Conservation (phyloP, 768 basidiomycete genomes). For the Mycena metata region DNA sequence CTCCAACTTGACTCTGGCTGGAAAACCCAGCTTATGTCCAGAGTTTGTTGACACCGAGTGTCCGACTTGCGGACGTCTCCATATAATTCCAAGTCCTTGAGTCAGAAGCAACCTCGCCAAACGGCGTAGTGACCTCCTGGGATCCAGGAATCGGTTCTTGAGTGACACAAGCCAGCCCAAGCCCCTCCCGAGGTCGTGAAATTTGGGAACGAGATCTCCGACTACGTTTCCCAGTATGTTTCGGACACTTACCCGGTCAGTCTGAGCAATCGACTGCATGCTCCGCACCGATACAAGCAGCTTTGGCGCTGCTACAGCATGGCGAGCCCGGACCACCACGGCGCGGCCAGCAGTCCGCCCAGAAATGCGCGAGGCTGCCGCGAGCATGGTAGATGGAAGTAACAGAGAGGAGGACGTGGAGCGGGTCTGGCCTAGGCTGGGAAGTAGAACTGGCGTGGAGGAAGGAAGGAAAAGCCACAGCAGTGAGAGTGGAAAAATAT, state of each 20-base stretch:
- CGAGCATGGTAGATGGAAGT: slow-evolving; percentile 48
- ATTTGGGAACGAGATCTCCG: background rate
- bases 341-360: slow-evolving; percentile 59
- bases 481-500: slow-evolving; percentile 5
- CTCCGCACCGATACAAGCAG: slow-evolving; percentile 53
- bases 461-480: background rate
- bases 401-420: background rate
- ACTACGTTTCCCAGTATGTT: background rate
- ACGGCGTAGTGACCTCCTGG: no score
- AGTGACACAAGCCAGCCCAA: background rate
- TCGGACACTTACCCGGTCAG: slow-evolving; percentile 71
- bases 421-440: background rate
- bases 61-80: no score
- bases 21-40: no score
- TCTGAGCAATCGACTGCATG: slow-evolving; percentile 77
- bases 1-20: no score
- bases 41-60: no score
- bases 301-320: slow-evolving; percentile 52
- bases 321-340: slow-evolving; percentile 63
- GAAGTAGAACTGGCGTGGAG: slow-evolving; percentile 8
- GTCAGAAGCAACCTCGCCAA: no score
- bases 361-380: slow-evolving; percentile 52
- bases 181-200: background rate
- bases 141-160: no score
- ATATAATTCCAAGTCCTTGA: no score